phyloP scores from a whole-genome alignment of 2,329 filamentous ascomycete genomes.

The Neospermospora avenae region DNA sequence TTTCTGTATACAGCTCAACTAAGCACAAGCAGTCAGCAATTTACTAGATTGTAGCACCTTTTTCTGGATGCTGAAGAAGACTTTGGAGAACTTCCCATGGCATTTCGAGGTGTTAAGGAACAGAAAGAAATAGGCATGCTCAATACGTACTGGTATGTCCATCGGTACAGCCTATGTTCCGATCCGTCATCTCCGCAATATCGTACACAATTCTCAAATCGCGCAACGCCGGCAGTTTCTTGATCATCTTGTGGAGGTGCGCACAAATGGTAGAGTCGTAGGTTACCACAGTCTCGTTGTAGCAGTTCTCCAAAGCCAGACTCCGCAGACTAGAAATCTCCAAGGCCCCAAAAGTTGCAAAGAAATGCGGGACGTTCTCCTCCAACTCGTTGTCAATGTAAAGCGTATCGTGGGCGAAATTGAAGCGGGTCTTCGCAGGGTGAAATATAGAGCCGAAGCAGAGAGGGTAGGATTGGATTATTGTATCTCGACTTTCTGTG shows the following conservation, averaged over 20 bases:
- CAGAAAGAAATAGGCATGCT: no score
- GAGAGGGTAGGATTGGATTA: slow-evolving; percentile 17
- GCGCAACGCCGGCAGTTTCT: slow-evolving; percentile 6
- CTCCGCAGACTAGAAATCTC: slow-evolving; percentile 15
- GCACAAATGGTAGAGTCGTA: not conserved
- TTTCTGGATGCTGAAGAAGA: no score
- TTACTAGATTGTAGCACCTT: no score
- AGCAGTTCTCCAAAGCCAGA: slow-evolving; percentile 16
- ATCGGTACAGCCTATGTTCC: slow-evolving; percentile 6
- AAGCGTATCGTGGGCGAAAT: slow-evolving; percentile 21
- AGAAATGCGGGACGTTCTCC: slow-evolving; percentile 19
- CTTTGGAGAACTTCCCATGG: no score
- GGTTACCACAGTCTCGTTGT: not conserved
- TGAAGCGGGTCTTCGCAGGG: slow-evolving; percentile 19
- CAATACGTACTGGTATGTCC: not conserved
- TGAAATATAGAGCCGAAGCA: slow-evolving; percentile 21
- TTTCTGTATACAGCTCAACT: slow-evolving; percentile 7
- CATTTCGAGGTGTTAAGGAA: no score
- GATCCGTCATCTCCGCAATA: slow-evolving; percentile 5
- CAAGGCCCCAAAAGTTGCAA: slow-evolving; percentile 13
- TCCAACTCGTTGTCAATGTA: slow-evolving; percentile 13
- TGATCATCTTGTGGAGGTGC: slow-evolving; percentile 2
- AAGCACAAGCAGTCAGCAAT: no score
- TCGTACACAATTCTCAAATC: slow-evolving; percentile 15
- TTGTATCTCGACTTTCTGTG: slow-evolving; percentile 19